These are phyloP conservation scores for Lecanicillium sp. DNA, from an alignment of 2,329 filamentous ascomycete species.

Conservation along the genomic window DNA sequence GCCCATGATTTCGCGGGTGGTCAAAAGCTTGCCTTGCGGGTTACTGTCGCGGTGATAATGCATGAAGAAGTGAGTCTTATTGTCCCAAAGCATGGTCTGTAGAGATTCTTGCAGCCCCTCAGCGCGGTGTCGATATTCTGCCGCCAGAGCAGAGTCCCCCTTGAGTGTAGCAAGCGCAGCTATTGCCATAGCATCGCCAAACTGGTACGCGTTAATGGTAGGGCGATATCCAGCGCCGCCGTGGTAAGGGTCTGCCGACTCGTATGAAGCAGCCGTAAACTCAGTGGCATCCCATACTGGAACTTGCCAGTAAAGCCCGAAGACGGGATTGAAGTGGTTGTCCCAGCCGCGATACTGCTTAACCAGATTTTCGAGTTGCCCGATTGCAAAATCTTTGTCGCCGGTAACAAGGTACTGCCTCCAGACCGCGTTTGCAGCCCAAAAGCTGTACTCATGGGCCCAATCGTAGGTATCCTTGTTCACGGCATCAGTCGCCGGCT, in stretches of 20 bases:
- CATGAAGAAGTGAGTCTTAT: constrained; percentile 29
- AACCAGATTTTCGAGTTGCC: constrained; percentile 32
- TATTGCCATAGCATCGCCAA: constrained; percentile 32
- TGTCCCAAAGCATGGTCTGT: constrained; percentile 27
- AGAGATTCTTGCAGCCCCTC: constrained; percentile 25
- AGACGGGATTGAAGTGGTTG: constrained; percentile 21
- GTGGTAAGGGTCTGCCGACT: constrained; percentile 19
- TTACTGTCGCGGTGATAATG: constrained; percentile 29
- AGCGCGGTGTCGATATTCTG: constrained; percentile 24
- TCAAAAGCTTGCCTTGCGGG: constrained; percentile 18
- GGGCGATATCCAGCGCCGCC: constrained; percentile 34
- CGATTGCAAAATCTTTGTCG: constrained; percentile 24
- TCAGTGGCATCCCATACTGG: constrained; percentile 37
- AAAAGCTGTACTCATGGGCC: constrained; percentile 15
- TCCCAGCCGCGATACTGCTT: constrained; percentile 31
- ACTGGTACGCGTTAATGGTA: constrained; percentile 35
- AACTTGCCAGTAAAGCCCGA: constrained; percentile 32
- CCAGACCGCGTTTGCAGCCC: constrained; percentile 15
- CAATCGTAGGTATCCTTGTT: constrained; percentile 14
- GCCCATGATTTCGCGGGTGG: constrained; percentile 32
- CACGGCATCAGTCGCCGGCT: constrained; percentile 9
- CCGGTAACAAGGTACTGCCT: constrained; percentile 26
- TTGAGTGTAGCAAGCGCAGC: constrained; percentile 25
- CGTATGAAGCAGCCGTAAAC: constrained; percentile 22
- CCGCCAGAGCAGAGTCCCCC: constrained; percentile 19